These are phyloP conservation scores for Rhinocladiella similis DNA, from an alignment of 2,329 filamentous ascomycete genomes.

Conservation along the genomic window DNA sequence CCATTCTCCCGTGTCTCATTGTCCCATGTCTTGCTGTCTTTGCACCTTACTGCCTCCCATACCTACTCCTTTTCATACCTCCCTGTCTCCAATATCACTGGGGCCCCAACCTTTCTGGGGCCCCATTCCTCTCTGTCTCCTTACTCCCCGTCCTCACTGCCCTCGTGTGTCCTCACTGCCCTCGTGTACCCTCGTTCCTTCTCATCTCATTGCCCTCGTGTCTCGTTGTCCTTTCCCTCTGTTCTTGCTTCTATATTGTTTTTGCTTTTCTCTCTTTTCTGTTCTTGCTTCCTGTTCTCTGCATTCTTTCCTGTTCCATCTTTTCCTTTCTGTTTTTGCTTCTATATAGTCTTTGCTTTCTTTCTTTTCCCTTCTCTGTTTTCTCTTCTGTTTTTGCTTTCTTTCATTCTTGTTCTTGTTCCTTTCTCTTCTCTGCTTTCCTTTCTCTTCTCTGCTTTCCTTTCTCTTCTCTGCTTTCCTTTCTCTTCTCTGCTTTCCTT, in stretches of 20 bases:
- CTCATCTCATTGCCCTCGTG: background rate
- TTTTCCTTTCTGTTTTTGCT: conserved; percentile 68
- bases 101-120: no score
- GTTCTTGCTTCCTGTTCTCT: conserved; percentile 67
- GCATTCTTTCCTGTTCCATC: conserved; percentile 40
- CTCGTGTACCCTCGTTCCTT: background rate
- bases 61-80: no score
- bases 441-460: background rate
- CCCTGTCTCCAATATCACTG: no score
- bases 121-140: no score
- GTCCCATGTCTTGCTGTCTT: no score
- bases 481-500: conserved; percentile 36
- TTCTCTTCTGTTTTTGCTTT: conserved; percentile 45
- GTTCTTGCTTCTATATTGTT: no score
- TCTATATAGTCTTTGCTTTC: conserved; percentile 47
- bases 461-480: conserved; percentile 63
- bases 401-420: no score
- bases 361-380: conserved; percentile 78
- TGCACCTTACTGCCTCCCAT: no score
- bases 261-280: background rate
- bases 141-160: no score
- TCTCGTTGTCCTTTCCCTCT: background rate
- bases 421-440: background rate
- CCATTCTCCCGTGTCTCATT: no score
- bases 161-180: no score